These are phyloP conservation scores for Diaporthe aspalathi DNA, from an alignment of 2,329 filamentous ascomycete species.

Conservation along the genomic window DNA sequence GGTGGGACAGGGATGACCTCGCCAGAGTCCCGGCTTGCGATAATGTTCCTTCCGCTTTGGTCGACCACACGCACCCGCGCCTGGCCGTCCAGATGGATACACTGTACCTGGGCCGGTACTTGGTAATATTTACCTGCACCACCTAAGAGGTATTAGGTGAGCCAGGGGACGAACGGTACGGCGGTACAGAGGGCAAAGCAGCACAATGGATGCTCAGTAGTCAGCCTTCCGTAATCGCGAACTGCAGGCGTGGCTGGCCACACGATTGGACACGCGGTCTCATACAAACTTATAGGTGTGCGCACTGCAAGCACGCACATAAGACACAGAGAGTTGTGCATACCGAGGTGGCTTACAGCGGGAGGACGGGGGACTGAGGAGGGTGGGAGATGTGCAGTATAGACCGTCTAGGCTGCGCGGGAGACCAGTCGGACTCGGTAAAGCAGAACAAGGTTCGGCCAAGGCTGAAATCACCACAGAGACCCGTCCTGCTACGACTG, in stretches of 20 bases:
- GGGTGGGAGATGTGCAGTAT: too few relatives aligned
- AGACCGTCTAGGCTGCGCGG: not conserved
- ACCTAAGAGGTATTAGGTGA: not conserved
- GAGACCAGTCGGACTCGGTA: slow-evolving; percentile 26
- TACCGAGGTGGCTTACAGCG: too few relatives aligned
- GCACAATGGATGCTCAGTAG: not conserved
- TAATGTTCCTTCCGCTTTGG: slow-evolving; percentile 38
- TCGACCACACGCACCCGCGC: slow-evolving; percentile 30
- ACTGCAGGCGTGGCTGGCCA: slow-evolving; percentile 3
- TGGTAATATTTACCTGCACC: too few relatives aligned
- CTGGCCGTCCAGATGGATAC: not conserved
- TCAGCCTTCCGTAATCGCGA: not conserved
- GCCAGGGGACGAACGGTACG: slow-evolving; percentile 6
- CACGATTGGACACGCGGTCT: too few relatives aligned
- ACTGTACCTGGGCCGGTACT: too few relatives aligned
- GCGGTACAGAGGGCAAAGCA: not conserved
- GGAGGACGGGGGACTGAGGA: too few relatives aligned
- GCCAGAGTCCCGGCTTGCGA: slow-evolving; percentile 24
- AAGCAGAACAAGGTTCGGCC: slow-evolving; percentile 28
- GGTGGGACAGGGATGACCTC: slow-evolving; percentile 24
- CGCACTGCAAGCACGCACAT: not conserved
- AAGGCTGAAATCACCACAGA: slow-evolving; percentile 21
- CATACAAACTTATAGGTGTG: not conserved
- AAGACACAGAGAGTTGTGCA: not conserved
- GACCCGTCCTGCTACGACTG: too few relatives aligned